These are phyloP conservation scores for Perilla frutescens DNA, from an alignment of 257 asterid genomes.

Conservation along the genomic window DNA sequence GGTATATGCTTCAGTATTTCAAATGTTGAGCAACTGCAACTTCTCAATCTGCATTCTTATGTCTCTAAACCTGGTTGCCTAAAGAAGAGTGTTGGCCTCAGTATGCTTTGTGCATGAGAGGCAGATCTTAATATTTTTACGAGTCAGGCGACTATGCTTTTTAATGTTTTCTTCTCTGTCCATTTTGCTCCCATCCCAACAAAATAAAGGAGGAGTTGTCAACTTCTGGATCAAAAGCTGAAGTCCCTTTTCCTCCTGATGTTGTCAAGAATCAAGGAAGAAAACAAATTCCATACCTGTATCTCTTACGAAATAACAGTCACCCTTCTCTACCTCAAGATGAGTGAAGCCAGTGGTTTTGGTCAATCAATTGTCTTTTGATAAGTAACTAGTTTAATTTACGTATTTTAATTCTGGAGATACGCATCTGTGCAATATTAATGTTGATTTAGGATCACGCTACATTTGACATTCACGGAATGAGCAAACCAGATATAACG, in stretches of 20 bases:
- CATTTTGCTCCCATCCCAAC: neutral
- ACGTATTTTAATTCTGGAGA: constrained; percentile 17
- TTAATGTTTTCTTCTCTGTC: neutral
- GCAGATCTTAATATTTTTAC: neutral
- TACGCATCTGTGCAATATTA: neutral
- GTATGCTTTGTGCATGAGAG: neutral
- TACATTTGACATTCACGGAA: constrained; percentile 6
- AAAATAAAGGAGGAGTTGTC: neutral
- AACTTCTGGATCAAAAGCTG: neutral
- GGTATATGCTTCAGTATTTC: neutral
- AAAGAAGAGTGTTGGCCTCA: neutral
- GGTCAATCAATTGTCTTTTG: constrained; percentile 12
- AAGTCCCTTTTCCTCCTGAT: neutral
- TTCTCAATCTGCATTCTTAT: neutral
- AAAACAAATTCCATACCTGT: neutral
- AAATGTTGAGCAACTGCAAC: neutral
- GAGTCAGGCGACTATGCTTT: neutral
- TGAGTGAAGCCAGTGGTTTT: neutral
- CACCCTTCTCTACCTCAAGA: neutral
- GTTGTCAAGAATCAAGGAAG: neutral
- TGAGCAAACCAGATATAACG: neutral
- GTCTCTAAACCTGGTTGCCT: neutral
- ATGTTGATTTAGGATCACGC: neutral
- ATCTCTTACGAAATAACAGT: neutral
- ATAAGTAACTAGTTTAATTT: neutral